phyloP scores from a whole-genome alignment of 257 asterid genomes.

The Thymus quinquecostatus region DNA sequence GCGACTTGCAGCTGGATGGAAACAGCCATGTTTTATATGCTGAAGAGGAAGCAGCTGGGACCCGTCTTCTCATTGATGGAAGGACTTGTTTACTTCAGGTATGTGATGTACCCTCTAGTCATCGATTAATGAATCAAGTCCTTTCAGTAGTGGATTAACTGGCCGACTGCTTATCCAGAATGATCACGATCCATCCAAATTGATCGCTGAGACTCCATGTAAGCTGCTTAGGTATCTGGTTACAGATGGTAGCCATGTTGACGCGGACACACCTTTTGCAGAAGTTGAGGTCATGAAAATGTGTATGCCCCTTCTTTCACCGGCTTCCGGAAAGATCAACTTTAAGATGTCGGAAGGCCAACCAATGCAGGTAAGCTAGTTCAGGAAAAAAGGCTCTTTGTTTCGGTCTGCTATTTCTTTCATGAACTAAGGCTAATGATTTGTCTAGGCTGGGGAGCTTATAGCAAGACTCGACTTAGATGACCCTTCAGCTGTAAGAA shows the following conservation, averaged over 20 bases:
- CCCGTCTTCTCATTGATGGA: slow-evolving; percentile 99
- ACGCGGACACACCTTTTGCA: slow-evolving; percentile 92
- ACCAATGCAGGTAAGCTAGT: slow-evolving; percentile 92
- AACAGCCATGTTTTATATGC: slow-evolving; percentile 96
- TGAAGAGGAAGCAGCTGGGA: slow-evolving; percentile 99
- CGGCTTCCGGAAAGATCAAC: slow-evolving; percentile 89
- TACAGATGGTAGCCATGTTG: slow-evolving; percentile 80
- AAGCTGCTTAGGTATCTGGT: slow-evolving; percentile 80
- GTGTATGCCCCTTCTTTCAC: slow-evolving; percentile 99
- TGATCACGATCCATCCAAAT: slow-evolving; percentile 97
- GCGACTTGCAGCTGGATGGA: slow-evolving; percentile 75
- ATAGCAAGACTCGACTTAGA: slow-evolving; percentile 95
- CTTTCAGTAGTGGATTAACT: slow-evolving; percentile 26
- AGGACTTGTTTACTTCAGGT: slow-evolving; percentile 99
- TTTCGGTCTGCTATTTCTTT: slow-evolving; percentile 21
- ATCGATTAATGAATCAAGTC: slow-evolving; percentile 16
- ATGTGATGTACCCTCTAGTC: slow-evolving; percentile 27
- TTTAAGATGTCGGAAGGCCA: slow-evolving; percentile 95
- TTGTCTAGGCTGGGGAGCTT: slow-evolving; percentile 88
- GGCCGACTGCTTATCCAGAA: slow-evolving; percentile 55
- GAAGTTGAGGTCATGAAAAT: slow-evolving; percentile 99
- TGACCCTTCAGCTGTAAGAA: slow-evolving; percentile 98
- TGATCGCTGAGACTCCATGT: slow-evolving; percentile 98
- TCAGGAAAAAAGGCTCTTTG: slow-evolving; percentile 9
- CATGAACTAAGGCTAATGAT: slow-evolving; percentile 23